These are phyloP conservation scores for Prunus padus DNA, from an alignment of 306 rosid genomes.

Conservation along the genomic window DNA sequence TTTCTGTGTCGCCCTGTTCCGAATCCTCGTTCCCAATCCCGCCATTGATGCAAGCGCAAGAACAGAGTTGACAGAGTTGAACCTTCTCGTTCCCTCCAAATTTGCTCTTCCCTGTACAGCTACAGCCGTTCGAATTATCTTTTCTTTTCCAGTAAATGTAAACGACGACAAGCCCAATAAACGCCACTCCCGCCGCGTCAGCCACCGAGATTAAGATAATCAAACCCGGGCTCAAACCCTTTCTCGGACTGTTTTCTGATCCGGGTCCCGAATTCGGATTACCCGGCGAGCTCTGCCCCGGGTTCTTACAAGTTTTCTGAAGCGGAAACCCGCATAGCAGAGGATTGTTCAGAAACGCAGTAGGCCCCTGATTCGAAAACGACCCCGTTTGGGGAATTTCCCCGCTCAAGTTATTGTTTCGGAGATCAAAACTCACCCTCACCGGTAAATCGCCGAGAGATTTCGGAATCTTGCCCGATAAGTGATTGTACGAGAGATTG, in stretches of 20 bases:
- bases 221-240: conserved; percentile 69
- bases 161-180: conserved; percentile 64
- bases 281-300: conserved; percentile 39
- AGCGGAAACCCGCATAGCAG: conserved; percentile 83
- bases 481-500: conserved; percentile 80
- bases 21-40: conserved; percentile 63
- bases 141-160: conserved; percentile 86
- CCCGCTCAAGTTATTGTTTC: conserved; percentile 70
- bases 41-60: conserved; percentile 51
- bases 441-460: conserved; percentile 75
- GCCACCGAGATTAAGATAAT: conserved; percentile 76
- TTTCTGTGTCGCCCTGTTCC: conserved; percentile 62
- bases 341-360: conserved; percentile 82
- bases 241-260: conserved; percentile 14
- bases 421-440: conserved; percentile 75
- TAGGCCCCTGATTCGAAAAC: conserved; percentile 88
- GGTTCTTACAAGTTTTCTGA: conserved; percentile 56
- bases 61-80: conserved; percentile 29
- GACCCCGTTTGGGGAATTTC: conserved; percentile 95
- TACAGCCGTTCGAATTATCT: conserved; percentile 68
- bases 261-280: conserved; percentile 35
- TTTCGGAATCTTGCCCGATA: conserved; percentile 66
- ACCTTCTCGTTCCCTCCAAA: conserved; percentile 37
- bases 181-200: conserved; percentile 78
- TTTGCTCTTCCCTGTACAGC: conserved; percentile 45